These are phyloP conservation scores for Pythium insidiosum DNA, from an alignment of 352 stramenopile species.

Conservation along the genomic window DNA sequence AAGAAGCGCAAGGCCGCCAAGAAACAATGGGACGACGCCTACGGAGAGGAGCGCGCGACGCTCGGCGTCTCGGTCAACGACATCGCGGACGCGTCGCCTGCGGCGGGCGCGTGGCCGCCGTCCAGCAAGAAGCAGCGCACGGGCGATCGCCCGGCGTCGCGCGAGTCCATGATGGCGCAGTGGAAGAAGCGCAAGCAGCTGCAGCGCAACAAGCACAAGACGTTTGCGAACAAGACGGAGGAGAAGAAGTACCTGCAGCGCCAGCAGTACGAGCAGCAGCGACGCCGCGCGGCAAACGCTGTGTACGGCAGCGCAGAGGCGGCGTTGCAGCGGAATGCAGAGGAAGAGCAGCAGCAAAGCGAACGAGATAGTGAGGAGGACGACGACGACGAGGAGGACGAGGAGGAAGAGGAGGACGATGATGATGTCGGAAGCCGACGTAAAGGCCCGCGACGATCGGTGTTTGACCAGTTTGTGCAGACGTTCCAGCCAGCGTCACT, in stretches of 20 bases:
- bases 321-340: not conserved
- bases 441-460: too few relatives aligned
- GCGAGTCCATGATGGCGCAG: conserved; percentile 60
- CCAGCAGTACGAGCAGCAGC: conserved; percentile 25
- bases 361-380: conserved; percentile 8
- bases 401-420: conserved; percentile 15
- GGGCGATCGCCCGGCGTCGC: not conserved
- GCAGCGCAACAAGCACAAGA: conserved; percentile 26
- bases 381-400: conserved; percentile 11
- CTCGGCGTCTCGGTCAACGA: not conserved
- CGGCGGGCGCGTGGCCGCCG: not conserved
- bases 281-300: conserved; percentile 24
- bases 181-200: conserved; percentile 64
- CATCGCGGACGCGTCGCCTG: not conserved
- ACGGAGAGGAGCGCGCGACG: conserved; percentile 3
- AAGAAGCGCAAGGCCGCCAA: conserved; percentile 13
- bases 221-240: conserved; percentile 33
- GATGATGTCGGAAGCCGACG: conserved; percentile 14
- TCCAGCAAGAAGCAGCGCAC: not conserved
- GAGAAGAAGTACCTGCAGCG: conserved; percentile 43
- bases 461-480: conserved; percentile 75
- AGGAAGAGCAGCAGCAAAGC: conserved; percentile 11
- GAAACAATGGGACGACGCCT: conserved; percentile 8
- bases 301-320: conserved; percentile 25
- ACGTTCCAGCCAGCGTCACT: conserved; percentile 33